Conservation (phyloP, 2,329 filamentous ascomycete species). For the Delphinella strobiligena region DNA sequence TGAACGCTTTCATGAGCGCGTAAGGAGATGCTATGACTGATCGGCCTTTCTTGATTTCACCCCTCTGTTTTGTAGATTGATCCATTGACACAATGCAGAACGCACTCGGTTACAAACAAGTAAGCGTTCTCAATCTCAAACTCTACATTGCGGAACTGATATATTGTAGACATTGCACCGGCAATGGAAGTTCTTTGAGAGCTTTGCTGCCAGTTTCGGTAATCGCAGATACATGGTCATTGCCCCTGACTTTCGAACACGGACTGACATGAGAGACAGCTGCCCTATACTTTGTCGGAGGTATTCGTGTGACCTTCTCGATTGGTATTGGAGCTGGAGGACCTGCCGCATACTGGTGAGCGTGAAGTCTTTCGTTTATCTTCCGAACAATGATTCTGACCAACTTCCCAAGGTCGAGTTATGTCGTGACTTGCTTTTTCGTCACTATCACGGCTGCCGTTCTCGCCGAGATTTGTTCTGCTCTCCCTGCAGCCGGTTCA, state of each 20-base stretch:
- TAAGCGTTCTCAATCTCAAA: slow-evolving; percentile 20
- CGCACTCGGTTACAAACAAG: slow-evolving; percentile 44
- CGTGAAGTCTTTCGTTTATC: background rate
- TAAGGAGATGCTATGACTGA: slow-evolving; percentile 27
- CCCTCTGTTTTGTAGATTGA: slow-evolving; percentile 5
- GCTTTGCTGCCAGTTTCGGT: slow-evolving; percentile 50
- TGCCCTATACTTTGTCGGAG: slow-evolving; percentile 49
- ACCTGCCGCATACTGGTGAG: slow-evolving; percentile 47
- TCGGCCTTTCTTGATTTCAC: slow-evolving; percentile 11
- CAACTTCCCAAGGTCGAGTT: slow-evolving; percentile 38
- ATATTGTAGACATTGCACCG: slow-evolving; percentile 40
- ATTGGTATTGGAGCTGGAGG: slow-evolving; percentile 50
- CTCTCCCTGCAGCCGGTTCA: slow-evolving; percentile 45
- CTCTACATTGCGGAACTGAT: background rate
- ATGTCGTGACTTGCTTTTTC: slow-evolving; percentile 47
- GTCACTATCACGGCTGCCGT: slow-evolving; percentile 50
- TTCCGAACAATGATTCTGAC: slow-evolving; percentile 2
- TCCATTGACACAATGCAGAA: slow-evolving; percentile 21
- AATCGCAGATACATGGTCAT: slow-evolving; percentile 8
- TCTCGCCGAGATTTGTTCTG: slow-evolving; percentile 49
- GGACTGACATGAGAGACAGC: slow-evolving; percentile 27
- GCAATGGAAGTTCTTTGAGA: slow-evolving; percentile 46
- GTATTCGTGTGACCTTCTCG: slow-evolving; percentile 47
- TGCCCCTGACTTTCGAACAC: background rate
- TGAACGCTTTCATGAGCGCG: slow-evolving; percentile 28